These are phyloP conservation scores for Westerdykella ornata DNA, from an alignment of 2,329 filamentous ascomycete genomes.

Conservation along the genomic window DNA sequence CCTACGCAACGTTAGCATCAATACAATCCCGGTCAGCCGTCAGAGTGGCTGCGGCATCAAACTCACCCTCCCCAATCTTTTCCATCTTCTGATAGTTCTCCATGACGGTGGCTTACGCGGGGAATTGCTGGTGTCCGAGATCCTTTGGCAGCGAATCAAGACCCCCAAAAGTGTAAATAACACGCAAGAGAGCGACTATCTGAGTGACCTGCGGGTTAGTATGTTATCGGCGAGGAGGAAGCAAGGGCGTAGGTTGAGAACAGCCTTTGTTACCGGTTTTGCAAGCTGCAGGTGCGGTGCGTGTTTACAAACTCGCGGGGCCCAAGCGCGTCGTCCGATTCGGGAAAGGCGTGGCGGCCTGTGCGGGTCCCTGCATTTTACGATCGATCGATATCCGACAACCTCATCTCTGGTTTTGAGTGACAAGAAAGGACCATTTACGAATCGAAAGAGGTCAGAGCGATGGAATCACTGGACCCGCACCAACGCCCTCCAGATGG, in stretches of 20 bases:
- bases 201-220: slow-evolving; percentile 26
- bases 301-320: slow-evolving; percentile 17
- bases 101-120: slow-evolving; percentile 48
- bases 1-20: slow-evolving; percentile 46
- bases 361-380: not conserved
- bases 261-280: not conserved
- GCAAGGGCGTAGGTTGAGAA: slow-evolving; percentile 8
- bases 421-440: not conserved
- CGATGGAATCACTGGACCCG: slow-evolving; percentile 54
- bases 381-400: not conserved
- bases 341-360: slow-evolving; percentile 13
- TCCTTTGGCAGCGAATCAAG: not conserved
- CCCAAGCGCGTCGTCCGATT: slow-evolving; percentile 17
- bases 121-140: not conserved
- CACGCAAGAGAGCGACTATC: not conserved
- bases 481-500: slow-evolving; percentile 68
- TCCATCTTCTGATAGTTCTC: slow-evolving; percentile 96
- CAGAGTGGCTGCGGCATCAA: not conserved
- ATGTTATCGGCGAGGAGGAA: slow-evolving; percentile 6
- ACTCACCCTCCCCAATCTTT: slow-evolving; percentile 86
- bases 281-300: slow-evolving; percentile 12
- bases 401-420: not conserved
- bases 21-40: not conserved
- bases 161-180: not conserved
- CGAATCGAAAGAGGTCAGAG: not conserved